These are phyloP conservation scores for Fusarium tuaranense DNA, from an alignment of 2,329 filamentous ascomycete genomes.

Conservation along the genomic window DNA sequence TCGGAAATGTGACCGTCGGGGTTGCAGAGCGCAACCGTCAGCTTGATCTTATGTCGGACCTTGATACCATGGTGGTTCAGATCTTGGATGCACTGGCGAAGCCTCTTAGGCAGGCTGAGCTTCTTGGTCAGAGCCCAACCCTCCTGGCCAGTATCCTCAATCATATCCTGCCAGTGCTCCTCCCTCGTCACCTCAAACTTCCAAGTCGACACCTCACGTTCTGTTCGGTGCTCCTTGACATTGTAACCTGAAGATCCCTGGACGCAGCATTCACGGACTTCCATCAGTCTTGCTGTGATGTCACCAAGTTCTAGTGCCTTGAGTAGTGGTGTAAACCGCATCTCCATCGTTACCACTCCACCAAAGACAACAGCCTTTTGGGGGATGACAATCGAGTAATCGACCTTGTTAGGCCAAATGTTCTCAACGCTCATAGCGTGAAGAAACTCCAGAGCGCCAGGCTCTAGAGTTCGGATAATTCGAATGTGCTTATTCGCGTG, in stretches of 20 bases:
- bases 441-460: conserved; percentile 80
- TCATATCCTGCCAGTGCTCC: conserved; percentile 76
- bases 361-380: conserved; percentile 96
- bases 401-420: conserved; percentile 97
- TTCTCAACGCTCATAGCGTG: conserved; percentile 97
- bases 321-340: conserved; percentile 86
- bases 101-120: conserved; percentile 80
- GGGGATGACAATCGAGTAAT: conserved; percentile 93
- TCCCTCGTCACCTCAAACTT: conserved; percentile 65
- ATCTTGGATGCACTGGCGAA: conserved; percentile 89
- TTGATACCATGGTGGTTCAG: conserved; percentile 91
- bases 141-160: conserved; percentile 75
- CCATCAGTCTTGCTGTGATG: conserved; percentile 83
- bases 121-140: conserved; percentile 72
- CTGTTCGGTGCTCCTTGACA: conserved; percentile 70
- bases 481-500: conserved; percentile 82
- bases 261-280: conserved; percentile 77
- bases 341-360: conserved; percentile 84
- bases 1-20: conserved; percentile 96
- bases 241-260: conserved; percentile 59
- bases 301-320: conserved; percentile 91
- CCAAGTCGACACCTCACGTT: conserved; percentile 73
- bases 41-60: conserved; percentile 90
- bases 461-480: conserved; percentile 81
- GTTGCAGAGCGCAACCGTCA: conserved; percentile 91